Base-by-base conservation (phyloP, 2,329 filamentous ascomycete species). In the Colletotrichum chlorophyti region DNA sequence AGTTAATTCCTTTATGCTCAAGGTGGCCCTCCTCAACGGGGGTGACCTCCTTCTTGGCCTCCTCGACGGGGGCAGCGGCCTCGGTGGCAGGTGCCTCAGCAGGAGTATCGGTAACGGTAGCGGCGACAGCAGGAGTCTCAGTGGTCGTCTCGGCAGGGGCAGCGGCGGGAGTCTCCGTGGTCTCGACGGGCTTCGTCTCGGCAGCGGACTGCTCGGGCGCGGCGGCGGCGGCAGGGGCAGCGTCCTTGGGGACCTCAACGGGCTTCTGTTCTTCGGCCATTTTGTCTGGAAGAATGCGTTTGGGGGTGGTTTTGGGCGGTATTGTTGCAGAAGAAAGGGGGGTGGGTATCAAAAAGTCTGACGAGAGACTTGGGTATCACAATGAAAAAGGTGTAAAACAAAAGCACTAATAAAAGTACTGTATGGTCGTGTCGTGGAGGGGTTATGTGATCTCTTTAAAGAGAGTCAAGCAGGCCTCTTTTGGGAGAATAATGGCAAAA, bases 1-100 rank as follows among this genome's bases (percentile, higher is more conserved):
- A 87, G 77, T 81, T 83, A 64, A 93, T 83, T 72, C 91, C 91
- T 87, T 97, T 97, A 89, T 96, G 91, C 75, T 91, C 90, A 51
- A 98, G 85, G 67, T 86, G 81, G 63, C 93, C 94, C 77, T 96
- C 93, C 74, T 90, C 89, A 62, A 94, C 83, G 62, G 91, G 89
- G 78, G 88, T 87, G 50, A 79, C 76, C 71, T 84, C 83, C 63
- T 81, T 76, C 67, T 78, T 77, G 68, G 72, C 72, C 29, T 75
- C 71, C 70, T 79, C 72, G 64, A 76, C 74, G 29, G 68, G 66
- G 27, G 70, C 65, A 31, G 75, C 74, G 51, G 68, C 66, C 52
- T 70, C 64, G 49, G 70, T 66, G 42, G 67, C 66, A 49, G 70
- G 71, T 34, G 75, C 69, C 71, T 79, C 78, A 60, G 75, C 74